Base-by-base conservation (phyloP, 2,329 filamentous ascomycete species). In the Cadophora sp. region DNA sequence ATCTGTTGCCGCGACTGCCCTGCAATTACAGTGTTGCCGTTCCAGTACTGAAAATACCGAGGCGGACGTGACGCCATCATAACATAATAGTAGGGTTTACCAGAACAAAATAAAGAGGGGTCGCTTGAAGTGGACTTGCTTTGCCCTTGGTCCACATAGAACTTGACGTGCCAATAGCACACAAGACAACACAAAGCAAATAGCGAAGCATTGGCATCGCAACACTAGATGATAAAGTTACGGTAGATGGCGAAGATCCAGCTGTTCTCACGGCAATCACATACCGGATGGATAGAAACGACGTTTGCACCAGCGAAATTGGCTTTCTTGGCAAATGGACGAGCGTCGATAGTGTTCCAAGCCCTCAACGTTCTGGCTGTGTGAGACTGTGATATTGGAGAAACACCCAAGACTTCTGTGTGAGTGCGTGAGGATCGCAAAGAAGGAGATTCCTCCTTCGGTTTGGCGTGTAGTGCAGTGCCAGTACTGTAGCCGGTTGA, bases 1-100 rank as follows among this genome's bases (percentile, higher is more conserved):
- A 59, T 46, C 37, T 11, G 19, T 63, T 67, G 51, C 65, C 65
- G 65, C 65, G 65, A 62, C 34, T 64, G 60, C 59, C 65, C 60
- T 56, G 4, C 34, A 37, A 8, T 58, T 22, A n/a, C 27, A 14
- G 34, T 37, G 34, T 12, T 37, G 40, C 11, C 40, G 11, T 43
- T 56, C 12, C 29, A 34, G 53, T 56, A 34, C 53, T 56, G 53
- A 34, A 19, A 22, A 34, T 56, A 34, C 53, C 14, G 55, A 37
- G 55, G 31, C 11, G 55, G 19, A n/a, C 19, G 43, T 48, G 43
- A 48, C 22, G 43, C 43, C 43, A 48, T 37, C 11, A 58, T 34
- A 22, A 19, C 31, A 37, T 37, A 37, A 12, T 22, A 58, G n/a
- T 55, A n/a, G 51, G 27, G 51, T 55, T 29, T 31, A 55, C 51